Base-by-base conservation (phyloP, 441 rosid species). In the Erodium trifolium region DNA sequence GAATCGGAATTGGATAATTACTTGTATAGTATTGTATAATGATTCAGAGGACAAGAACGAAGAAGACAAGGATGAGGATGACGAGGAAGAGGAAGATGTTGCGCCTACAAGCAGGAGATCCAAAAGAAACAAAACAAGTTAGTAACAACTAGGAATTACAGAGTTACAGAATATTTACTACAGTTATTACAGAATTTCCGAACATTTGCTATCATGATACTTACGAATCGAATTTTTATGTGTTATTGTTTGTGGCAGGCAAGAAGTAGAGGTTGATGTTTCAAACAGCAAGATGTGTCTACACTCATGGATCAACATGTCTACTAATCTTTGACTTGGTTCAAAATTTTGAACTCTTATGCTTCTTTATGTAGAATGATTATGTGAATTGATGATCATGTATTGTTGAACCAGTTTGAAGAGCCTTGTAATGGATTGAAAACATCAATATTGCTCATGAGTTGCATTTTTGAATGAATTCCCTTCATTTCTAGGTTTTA, bases 181-280 rank as follows among this genome's bases (percentile, higher is more conserved):
- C 2, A 1, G 53, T 47, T 47, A 4, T 47, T 2, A 47, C 27
- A 23, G 27, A 23, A n/a, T 13, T n/a, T 53, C 18, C 14, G 8
- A 55, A 55, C 10, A 23, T 23, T 23, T 14, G 5, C 59, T 8
- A 55, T 17, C 8, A 9, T 19, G 35, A n/a, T 70, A 23, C 27
- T 23, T 23, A 23, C 1, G 27, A 23, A 23, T 23, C 27, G 27
- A 23, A 23, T 23, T 23, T 23, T 6, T 55, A 10, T 37, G 4
- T 53, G 29, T 67, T 64, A 9, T 2, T 49, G 62, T 2, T 23
- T 23, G 27, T 23, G 27, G 27, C 2, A 73, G 79, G 73, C 64
- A 72, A 51, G 47, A 66, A 69, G 35, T 70, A 71, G 43, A 37
- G 62, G 8, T 67, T 10, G 75, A 10, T 6, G 39, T 8, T 51